Evolutionary conservation across 352 stramenopile species (phyloP), one percentile per base, ranked within the genome.

Genomic region (Plasmopara viticola): DNA sequence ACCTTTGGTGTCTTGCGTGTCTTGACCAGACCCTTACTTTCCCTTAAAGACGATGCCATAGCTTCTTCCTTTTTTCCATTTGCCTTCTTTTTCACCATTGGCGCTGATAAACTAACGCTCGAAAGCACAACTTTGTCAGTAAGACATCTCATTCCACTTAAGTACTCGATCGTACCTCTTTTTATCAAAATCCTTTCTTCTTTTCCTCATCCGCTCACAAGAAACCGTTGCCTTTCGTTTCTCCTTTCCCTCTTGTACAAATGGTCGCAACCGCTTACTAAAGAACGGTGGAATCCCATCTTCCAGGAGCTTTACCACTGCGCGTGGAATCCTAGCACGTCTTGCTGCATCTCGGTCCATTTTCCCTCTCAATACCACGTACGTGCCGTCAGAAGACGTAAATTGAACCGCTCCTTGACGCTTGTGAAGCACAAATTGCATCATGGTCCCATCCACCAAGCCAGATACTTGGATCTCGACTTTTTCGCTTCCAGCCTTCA

Each of bases 261-360:
- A 71, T 9, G 58, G 60, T 2, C 64, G 45, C 5, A 76, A 48
- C 12, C 34, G 44, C n/a, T 57, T 64, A 35, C 55, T 56, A 58
- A 72, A 88, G 18, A 71, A 68, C 10, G 62, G 47, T 14, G 79
- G 79, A n/a, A 90, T 64, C 0, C 79, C 79, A 1, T 78, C 68
- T 5, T 66, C 35, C 56, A 90, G 58, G 14, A 86, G 39, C 39
- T 83, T 71, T 49, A 82, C 64, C 35, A 75, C 66, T 4, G 52
- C 45, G 0, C 55, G 38, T 29, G 79, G 77, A 9, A 86, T 59
- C 1, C 68, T 66, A 13, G 41, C 58, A 20, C 58, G 46, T 18
- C 49, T 62, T 0, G 72, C 70, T 2, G 54, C 48, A 8, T 78
- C 60, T 31, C 69, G 68, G 30, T 83, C 64, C 5, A 86, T 44